These are phyloP conservation scores for Cutaneotrichosporon cyanovorans DNA, from an alignment of 1,284 basidiomycete genomes.

Conservation along the genomic window DNA sequence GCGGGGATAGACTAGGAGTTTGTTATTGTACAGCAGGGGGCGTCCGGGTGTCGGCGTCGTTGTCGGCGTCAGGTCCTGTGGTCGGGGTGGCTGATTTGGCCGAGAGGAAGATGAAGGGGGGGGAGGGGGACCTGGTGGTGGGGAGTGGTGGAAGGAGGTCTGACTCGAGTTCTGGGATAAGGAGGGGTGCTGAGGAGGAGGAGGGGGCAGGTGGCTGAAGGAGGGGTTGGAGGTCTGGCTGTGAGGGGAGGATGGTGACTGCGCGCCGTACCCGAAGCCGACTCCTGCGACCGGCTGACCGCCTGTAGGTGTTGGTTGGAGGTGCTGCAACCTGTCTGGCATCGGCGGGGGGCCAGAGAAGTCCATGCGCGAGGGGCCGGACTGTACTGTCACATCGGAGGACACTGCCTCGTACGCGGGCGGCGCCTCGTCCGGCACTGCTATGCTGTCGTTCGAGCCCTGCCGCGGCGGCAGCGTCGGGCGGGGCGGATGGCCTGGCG, in stretches of 20 bases:
- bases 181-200: conserved; percentile 12
- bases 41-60: conserved; percentile 37
- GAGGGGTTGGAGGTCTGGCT: background rate
- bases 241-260: background rate
- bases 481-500: background rate
- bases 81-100: background rate
- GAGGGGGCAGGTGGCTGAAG: conserved; percentile 4
- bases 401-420: conserved; percentile 30
- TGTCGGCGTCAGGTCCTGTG: conserved; percentile 26
- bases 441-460: conserved; percentile 14
- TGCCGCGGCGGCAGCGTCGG: background rate
- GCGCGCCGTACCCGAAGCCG: conserved; percentile 29
- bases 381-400: conserved; percentile 17
- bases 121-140: conserved; percentile 2
- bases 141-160: background rate
- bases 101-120: conserved; percentile 11
- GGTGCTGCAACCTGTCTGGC: conserved; percentile 25
- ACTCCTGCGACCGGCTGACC: conserved; percentile 29
- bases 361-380: conserved; percentile 37
- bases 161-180: background rate
- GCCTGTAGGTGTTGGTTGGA: conserved; percentile 11
- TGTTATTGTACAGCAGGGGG: conserved; percentile 34
- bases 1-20: conserved; percentile 42
- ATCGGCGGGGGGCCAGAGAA: conserved; percentile 43
- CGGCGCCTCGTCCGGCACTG: conserved; percentile 31